Evolutionary conservation across 768 basidiomycete genomes (phyloP).

Genomic region (Boletus bicolor): DNA sequence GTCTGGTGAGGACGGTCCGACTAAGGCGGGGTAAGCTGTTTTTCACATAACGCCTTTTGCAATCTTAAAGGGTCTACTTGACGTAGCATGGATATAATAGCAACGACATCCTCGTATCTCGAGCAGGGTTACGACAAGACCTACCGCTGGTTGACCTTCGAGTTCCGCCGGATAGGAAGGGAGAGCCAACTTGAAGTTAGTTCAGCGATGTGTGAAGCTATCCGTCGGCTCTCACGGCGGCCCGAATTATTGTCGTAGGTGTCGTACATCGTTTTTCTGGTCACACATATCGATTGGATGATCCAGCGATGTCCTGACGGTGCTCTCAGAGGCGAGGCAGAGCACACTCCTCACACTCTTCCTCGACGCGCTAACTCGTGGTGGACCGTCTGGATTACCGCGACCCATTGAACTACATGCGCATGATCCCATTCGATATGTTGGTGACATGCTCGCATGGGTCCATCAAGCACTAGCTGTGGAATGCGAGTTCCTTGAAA

Average conservation of each 20-base stretch:
- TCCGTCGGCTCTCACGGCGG: conserved; percentile 69
- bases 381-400: no score
- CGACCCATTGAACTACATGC: conserved; percentile 60
- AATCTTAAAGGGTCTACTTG: not conserved
- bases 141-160: conserved; percentile 77
- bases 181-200: conserved; percentile 73
- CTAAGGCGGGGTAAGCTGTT: conserved; percentile 64
- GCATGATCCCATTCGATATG: conserved; percentile 93
- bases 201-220: conserved; percentile 62
- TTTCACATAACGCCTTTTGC: not conserved
- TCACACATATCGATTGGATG: not conserved
- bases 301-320: conserved; percentile 62
- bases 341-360: no score
- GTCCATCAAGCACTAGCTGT: conserved; percentile 94
- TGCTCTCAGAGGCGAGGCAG: no score
- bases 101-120: conserved; percentile 72
- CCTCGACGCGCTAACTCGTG: no score
- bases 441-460: conserved; percentile 99
- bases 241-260: conserved; percentile 62
- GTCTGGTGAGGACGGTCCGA: conserved; percentile 78
- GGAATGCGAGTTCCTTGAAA: conserved; percentile 91
- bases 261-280: not conserved
- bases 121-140: conserved; percentile 92
- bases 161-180: conserved; percentile 76
- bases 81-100: conserved; percentile 82